Evolutionary conservation across 2,329 filamentous ascomycete species (phyloP).

Genomic region (Colletotrichum sublineola): DNA sequence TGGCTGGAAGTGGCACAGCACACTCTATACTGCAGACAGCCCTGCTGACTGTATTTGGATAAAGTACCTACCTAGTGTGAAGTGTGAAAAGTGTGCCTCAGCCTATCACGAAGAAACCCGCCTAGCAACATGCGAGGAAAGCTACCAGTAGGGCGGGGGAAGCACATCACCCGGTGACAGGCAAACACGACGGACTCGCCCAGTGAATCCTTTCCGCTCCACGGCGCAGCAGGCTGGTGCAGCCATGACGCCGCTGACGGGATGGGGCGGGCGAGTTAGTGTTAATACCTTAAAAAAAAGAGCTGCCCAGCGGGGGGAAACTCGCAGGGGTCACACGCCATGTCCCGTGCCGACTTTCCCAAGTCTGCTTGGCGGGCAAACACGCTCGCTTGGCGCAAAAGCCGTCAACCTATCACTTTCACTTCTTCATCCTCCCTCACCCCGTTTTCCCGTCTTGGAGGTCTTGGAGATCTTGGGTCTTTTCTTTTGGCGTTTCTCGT

Average conservation of each 20-base stretch:
- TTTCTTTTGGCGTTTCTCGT: neutral
- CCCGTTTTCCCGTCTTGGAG: neutral
- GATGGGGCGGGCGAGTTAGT: neutral
- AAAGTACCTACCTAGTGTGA: too few relatives aligned
- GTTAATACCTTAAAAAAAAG: neutral
- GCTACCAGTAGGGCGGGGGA: neutral
- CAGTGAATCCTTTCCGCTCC: neutral
- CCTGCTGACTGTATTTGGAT: conserved; percentile 2
- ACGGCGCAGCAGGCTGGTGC: neutral
- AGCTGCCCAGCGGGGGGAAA: conserved; percentile 28
- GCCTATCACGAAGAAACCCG: neutral
- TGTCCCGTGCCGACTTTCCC: conserved; percentile 40
- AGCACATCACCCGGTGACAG: neutral
- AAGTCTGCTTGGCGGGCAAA: conserved; percentile 31
- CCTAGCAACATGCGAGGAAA: neutral
- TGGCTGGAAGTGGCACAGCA: too few relatives aligned
- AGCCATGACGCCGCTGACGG: conserved; percentile 25
- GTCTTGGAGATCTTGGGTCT: conserved; percentile 9
- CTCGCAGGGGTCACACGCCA: conserved; percentile 34
- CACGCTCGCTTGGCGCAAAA: conserved; percentile 1
- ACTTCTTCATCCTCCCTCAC: neutral
- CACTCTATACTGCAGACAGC: neutral
- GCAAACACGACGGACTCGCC: neutral
- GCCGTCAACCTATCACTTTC: neutral
- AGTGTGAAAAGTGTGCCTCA: neutral